phyloP scores from a whole-genome alignment of 176 grass and related monocot species.

The Dactylis glomerata region DNA sequence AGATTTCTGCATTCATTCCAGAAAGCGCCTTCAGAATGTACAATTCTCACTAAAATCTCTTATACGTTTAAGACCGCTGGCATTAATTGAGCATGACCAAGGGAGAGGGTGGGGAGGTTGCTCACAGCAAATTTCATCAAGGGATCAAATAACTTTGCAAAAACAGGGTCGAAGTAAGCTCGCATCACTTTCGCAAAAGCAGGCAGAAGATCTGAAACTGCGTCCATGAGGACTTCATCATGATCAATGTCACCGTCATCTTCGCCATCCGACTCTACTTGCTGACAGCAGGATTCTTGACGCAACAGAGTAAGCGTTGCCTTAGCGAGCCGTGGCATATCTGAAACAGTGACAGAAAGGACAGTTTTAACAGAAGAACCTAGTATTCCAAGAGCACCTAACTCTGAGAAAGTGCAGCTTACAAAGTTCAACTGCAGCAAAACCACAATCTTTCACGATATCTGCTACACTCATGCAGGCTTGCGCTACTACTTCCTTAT shows the following conservation, averaged over 20 bases:
- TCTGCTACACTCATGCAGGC: constrained; percentile 89
- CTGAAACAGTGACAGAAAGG: constrained; percentile 34
- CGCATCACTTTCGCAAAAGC: constrained; percentile 93
- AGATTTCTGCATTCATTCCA: constrained; percentile 72
- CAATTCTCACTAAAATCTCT: background rate
- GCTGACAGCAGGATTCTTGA: constrained; percentile 89
- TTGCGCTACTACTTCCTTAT: constrained; percentile 98
- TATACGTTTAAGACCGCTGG: background rate
- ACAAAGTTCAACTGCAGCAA: constrained; percentile 78
- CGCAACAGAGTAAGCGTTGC: constrained; percentile 61
- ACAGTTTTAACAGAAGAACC: constrained; percentile 20
- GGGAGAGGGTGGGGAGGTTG: background rate
- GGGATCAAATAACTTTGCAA: constrained; percentile 86
- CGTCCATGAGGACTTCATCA: constrained; percentile 98
- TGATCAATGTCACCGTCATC: constrained; percentile 87
- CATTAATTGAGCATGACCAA: background rate
- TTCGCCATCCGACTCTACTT: constrained; percentile 77
- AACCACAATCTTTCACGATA: constrained; percentile 76
- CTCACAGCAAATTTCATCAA: constrained; percentile 96
- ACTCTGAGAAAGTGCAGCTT: constrained; percentile 39
- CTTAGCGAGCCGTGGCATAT: constrained; percentile 75
- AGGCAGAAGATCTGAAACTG: constrained; percentile 97
- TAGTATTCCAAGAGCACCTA: constrained; percentile 20
- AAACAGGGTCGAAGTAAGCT: constrained; percentile 82
- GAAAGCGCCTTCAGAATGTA: constrained; percentile 16